Evolutionary conservation across 2,329 filamentous ascomycete species (phyloP).

Genomic region (Microcyclospora pomicola): DNA sequence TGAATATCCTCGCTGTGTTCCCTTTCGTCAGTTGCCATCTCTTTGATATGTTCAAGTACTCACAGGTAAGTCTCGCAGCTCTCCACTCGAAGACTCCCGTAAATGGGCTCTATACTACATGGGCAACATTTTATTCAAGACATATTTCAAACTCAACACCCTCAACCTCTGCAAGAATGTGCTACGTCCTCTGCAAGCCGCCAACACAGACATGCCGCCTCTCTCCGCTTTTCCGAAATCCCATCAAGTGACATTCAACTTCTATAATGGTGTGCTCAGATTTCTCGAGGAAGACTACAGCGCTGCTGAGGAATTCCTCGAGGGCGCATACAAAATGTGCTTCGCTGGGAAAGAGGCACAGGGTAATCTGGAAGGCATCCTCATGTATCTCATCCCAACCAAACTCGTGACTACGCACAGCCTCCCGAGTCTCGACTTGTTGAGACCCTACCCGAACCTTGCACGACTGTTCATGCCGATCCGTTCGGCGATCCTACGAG

Average conservation of each 20-base stretch:
- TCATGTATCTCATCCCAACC: constrained; percentile 90
- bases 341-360: constrained; percentile 43
- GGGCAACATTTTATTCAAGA: constrained; percentile 93
- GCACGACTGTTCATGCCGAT: constrained; percentile 68
- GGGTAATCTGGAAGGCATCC: constrained; percentile 76
- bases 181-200: constrained; percentile 65
- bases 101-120: constrained; percentile 98
- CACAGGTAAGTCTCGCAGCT: constrained; percentile 35
- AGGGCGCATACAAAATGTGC: constrained; percentile 70
- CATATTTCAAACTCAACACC: constrained; percentile 81
- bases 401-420: constrained; percentile 77
- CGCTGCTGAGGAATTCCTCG: constrained; percentile 66
- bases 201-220: constrained; percentile 57
- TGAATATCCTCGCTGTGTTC: background rate
- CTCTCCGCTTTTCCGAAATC: constrained; percentile 71
- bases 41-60: constrained; percentile 9
- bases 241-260: constrained; percentile 90
- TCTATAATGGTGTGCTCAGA: constrained; percentile 84
- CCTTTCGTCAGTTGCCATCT: constrained; percentile 1
- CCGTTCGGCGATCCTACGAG: constrained; percentile 62
- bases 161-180: constrained; percentile 84
- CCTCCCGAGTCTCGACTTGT: constrained; percentile 57
- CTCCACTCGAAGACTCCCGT: constrained; percentile 71
- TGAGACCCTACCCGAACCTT: constrained; percentile 62
- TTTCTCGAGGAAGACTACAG: constrained; percentile 91